Conservation (phyloP, 345 rosid species). For the Turnera subulata region DNA sequence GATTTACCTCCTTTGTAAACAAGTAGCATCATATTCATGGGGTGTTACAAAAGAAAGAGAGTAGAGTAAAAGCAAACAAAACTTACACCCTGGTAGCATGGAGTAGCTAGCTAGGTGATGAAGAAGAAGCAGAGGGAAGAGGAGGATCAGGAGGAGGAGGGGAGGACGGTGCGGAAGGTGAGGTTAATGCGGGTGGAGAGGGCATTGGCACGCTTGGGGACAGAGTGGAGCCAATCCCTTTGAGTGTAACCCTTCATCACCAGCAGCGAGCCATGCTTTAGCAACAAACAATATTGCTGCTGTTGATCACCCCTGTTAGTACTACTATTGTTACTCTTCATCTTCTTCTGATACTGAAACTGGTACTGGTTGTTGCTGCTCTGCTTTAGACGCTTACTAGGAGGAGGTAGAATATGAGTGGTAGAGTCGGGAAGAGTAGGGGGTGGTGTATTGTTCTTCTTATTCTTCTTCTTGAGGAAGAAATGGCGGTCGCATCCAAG, state of each 20-base stretch:
- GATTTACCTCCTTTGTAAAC: no score
- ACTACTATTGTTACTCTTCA: no score
- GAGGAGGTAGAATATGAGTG: no score
- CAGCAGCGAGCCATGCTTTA: conserved; percentile 80
- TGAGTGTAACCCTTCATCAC: conserved; percentile 87
- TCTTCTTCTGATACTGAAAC: no score
- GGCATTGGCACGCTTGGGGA: conserved; percentile 73
- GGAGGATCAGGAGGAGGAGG: background rate
- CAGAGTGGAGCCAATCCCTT: conserved; percentile 87
- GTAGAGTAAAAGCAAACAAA: no score
- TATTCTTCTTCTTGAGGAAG: conserved; percentile 50
- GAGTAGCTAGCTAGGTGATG: no score
- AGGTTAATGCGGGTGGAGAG: conserved; percentile 67
- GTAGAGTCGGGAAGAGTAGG: no score
- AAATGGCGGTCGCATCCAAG: conserved; percentile 92
- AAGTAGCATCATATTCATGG: no score
- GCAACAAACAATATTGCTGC: conserved; percentile 26
- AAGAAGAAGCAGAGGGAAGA: background rate
- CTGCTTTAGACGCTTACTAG: conserved; percentile 47
- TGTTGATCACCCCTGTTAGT: conserved; percentile 39
- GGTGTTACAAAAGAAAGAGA: no score
- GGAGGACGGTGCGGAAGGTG: conserved; percentile 36
- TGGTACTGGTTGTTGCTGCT: no score
- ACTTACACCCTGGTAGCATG: no score
- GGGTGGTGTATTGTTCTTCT: no score